Percentiles rank a stretch among this genome's conserved stretches.
These are phyloP conservation scores for Strobilomyces dryophilus DNA, from an alignment of 768 basidiomycete species.

Conservation along the genomic window DNA sequence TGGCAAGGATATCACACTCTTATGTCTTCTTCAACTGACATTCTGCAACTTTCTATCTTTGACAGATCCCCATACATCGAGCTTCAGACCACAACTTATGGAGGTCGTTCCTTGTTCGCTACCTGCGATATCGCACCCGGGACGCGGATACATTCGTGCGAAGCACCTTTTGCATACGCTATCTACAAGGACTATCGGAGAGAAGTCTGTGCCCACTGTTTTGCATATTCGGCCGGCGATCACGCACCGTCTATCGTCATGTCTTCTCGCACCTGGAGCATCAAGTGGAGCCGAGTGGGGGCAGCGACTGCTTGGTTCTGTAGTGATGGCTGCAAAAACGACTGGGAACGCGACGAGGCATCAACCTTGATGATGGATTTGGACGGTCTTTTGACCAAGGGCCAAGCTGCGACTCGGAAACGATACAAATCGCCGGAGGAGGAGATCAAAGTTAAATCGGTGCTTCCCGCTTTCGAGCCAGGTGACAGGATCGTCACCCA, in stretches of 20 bases:
- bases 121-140: slow-evolving; percentile 37
- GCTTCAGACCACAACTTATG: slow-evolving; percentile 37
- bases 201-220: slow-evolving; percentile 65
- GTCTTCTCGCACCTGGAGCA: slow-evolving; percentile 40
- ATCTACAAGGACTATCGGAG: slow-evolving; percentile 60
- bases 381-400: slow-evolving; percentile 36
- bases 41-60: not conserved
- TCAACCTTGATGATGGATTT: slow-evolving; percentile 31
- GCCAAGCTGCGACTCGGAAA: slow-evolving; percentile 26
- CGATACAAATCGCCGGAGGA: slow-evolving; percentile 23
- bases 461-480: slow-evolving; percentile 11
- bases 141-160: slow-evolving; percentile 41
- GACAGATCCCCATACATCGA: slow-evolving; percentile 14
- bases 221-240: slow-evolving; percentile 46
- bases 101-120: slow-evolving; percentile 54
- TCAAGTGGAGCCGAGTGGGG: slow-evolving; percentile 30
- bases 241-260: slow-evolving; percentile 12
- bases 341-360: slow-evolving; percentile 38
- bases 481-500: slow-evolving; percentile 30
- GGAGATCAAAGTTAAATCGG: slow-evolving; percentile 18
- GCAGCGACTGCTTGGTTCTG: slow-evolving; percentile 56
- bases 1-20: no score
- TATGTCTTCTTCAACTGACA: slow-evolving; percentile 6
- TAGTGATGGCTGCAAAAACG: slow-evolving; percentile 40
- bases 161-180: slow-evolving; percentile 51